These are phyloP conservation scores for Colletotrichum zoysiae DNA, from an alignment of 2,329 filamentous ascomycete species.

Conservation along the genomic window DNA sequence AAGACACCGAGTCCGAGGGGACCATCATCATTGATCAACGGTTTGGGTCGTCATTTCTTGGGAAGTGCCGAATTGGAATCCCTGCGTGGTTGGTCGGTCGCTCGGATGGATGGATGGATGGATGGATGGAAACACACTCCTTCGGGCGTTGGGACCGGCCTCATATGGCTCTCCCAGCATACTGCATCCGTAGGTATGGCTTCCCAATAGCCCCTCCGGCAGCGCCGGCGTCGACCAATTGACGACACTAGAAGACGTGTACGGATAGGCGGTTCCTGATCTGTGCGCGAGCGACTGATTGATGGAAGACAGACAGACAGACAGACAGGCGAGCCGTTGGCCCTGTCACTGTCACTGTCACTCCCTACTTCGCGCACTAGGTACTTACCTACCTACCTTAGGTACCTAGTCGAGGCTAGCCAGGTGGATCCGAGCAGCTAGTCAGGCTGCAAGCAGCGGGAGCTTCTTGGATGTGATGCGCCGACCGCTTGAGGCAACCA, in stretches of 20 bases:
- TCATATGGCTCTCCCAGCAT: constrained; percentile 1
- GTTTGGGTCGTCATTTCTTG: constrained; percentile 20
- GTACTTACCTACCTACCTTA: too few species aligned
- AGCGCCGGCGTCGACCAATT: constrained; percentile 31
- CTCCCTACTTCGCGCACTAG: too few species aligned
- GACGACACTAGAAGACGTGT: constrained; percentile 12
- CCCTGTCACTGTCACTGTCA: not conserved
- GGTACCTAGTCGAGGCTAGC: constrained; percentile 1
- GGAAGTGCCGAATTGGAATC: not conserved
- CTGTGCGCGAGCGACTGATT: constrained; percentile 36
- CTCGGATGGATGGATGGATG: too few species aligned
- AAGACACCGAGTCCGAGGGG: not conserved
- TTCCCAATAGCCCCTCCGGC: constrained; percentile 35
- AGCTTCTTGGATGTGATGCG: not conserved
- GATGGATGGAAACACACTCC: not conserved
- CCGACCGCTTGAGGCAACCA: constrained; percentile 21
- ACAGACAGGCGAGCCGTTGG: constrained; percentile 32
- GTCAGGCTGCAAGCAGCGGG: constrained; percentile 36
- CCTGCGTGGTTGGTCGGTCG: not conserved
- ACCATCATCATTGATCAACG: not conserved
- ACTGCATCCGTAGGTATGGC: constrained; percentile 8
- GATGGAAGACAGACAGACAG: not conserved
- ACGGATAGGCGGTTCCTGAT: constrained; percentile 9
- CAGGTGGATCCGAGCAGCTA: constrained; percentile 16
- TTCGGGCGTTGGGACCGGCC: not conserved